Evolutionary conservation across 768 basidiomycete genomes (phyloP).

Genomic region (Strobilomyces echinocephalus): DNA sequence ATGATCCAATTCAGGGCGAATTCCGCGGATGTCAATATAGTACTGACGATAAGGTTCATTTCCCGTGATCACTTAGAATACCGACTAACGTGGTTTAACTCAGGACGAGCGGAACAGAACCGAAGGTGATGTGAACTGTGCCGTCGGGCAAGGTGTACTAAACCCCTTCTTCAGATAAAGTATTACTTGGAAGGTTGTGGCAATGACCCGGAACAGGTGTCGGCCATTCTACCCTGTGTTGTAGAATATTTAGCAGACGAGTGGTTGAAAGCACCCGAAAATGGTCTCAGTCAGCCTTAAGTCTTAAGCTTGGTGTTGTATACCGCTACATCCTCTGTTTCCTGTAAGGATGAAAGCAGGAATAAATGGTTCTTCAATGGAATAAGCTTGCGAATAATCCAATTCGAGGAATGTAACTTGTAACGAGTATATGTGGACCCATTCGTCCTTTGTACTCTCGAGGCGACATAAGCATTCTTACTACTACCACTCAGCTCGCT

Average conservation of each 20-base stretch:
- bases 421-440: too few relatives aligned
- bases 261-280: slow-evolving; percentile 67
- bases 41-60: slow-evolving; percentile 64
- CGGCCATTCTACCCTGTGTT: slow-evolving; percentile 46
- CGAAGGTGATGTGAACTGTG: slow-evolving; percentile 46
- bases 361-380: too few relatives aligned
- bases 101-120: slow-evolving; percentile 88
- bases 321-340: too few relatives aligned
- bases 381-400: too few relatives aligned
- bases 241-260: slow-evolving; percentile 54
- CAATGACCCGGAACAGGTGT: slow-evolving; percentile 43
- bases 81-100: neutral
- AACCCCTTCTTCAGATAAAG: slow-evolving; percentile 55
- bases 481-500: too few relatives aligned
- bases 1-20: slow-evolving; percentile 77
- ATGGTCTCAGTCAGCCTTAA: slow-evolving; percentile 34
- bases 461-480: too few relatives aligned
- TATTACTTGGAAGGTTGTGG: slow-evolving; percentile 85
- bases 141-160: neutral
- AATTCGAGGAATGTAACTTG: too few relatives aligned
- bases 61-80: neutral
- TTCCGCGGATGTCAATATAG: slow-evolving; percentile 44
- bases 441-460: too few relatives aligned
- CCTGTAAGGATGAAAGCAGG: too few relatives aligned
- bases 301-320: neutral